Conservation (phyloP, 2,329 filamentous ascomycete genomes). For the Periconia sp. region DNA sequence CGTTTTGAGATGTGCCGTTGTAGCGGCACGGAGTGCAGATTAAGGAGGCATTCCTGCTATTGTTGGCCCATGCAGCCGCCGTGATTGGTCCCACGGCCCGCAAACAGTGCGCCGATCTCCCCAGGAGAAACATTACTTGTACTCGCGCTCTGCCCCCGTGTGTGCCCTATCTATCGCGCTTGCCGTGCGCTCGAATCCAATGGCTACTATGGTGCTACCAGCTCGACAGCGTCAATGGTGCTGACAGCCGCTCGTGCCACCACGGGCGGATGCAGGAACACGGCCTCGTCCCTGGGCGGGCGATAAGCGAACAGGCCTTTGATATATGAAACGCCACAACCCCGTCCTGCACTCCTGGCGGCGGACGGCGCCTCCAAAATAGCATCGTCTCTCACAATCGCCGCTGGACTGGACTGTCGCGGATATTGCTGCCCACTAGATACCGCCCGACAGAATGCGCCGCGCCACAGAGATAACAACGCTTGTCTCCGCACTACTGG, state of each 20-base stretch:
- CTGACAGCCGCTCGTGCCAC: conserved; percentile 1
- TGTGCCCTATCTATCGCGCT: too few relatives aligned
- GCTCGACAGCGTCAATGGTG: too few relatives aligned
- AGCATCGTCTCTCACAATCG: neutral
- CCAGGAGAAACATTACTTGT: neutral
- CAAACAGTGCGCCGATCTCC: neutral
- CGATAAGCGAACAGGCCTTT: conserved; percentile 15
- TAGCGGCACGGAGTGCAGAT: conserved; percentile 29
- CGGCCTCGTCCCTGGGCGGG: neutral
- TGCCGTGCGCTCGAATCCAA: neutral
- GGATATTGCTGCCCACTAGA: too few relatives aligned
- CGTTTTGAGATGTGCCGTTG: conserved; percentile 16
- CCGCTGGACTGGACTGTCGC: neutral
- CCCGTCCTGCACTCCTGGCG: conserved; percentile 1
- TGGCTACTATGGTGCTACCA: neutral
- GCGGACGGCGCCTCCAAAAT: conserved; percentile 2
- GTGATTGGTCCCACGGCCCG: conserved; percentile 2
- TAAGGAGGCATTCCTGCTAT: conserved; percentile 21
- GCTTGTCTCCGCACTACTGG: too few relatives aligned
- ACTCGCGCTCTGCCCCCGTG: too few relatives aligned
- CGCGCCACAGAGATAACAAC: too few relatives aligned
- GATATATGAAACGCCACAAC: conserved; percentile 10
- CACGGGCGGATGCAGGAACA: conserved; percentile 9
- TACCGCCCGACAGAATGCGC: too few relatives aligned
- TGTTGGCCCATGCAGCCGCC: neutral